These are phyloP conservation scores for Lichenothelia convexa DNA, from an alignment of 495 filamentous ascomycete species.

Conservation along the genomic window DNA sequence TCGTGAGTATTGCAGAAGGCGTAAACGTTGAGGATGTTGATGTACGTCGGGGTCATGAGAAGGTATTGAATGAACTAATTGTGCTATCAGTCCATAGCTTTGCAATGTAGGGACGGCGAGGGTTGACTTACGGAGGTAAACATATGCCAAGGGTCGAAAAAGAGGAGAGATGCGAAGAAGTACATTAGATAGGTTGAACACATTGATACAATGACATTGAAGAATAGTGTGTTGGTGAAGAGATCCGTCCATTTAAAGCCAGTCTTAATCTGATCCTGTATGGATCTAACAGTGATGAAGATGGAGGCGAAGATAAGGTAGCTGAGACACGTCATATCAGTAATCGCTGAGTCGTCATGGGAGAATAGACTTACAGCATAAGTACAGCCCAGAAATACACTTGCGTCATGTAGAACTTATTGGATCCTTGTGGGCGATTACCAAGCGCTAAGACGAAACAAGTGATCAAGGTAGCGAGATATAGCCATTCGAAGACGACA, in stretches of 20 bases:
- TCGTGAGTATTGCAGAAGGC: constrained; percentile 98
- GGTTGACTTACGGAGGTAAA: constrained; percentile 41
- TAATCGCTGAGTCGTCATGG: constrained; percentile 2
- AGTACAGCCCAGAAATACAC: constrained; percentile 92
- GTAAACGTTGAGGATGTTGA: constrained; percentile 94
- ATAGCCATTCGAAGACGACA: constrained; percentile 90
- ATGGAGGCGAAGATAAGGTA: constrained; percentile 91
- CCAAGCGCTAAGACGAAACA: constrained; percentile 93
- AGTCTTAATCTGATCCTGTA: constrained; percentile 42
- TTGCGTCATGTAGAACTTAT: constrained; percentile 88
- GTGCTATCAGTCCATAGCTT: background rate
- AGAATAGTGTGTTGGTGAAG: constrained; percentile 77
- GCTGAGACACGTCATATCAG: constrained; percentile 21
- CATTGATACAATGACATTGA: constrained; percentile 80
- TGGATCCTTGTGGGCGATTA: constrained; percentile 88
- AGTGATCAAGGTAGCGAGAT: constrained; percentile 74
- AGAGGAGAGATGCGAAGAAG: constrained; percentile 78
- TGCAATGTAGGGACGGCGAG: constrained; percentile 6
- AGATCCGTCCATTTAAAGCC: constrained; percentile 49
- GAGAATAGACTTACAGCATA: constrained; percentile 45
- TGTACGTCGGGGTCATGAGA: constrained; percentile 82
- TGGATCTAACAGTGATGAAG: constrained; percentile 81
- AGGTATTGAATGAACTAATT: constrained; percentile 79
- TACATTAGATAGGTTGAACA: constrained; percentile 87
- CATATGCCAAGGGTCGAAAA: constrained; percentile 99